Percentiles rank a stretch among this genome's conserved stretches.
phyloP scores from a whole-genome alignment of 768 basidiomycete genomes.

The Psilocybe cubensis region DNA sequence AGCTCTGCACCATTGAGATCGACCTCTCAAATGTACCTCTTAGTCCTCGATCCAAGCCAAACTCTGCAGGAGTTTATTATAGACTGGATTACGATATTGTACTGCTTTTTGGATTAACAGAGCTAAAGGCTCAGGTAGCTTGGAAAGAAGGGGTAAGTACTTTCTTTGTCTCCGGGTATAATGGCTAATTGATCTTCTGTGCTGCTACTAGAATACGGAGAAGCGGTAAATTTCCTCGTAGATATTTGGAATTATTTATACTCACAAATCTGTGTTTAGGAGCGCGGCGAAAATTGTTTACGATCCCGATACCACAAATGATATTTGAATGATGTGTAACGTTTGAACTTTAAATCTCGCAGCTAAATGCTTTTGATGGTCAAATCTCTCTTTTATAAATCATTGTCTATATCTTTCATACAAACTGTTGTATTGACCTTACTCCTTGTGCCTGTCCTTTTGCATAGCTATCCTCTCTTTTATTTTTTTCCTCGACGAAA shows the following conservation, averaged over 20 bases:
- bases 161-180: background rate
- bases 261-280: slow-evolving; percentile 17
- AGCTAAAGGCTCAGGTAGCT: slow-evolving; percentile 52
- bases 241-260: background rate
- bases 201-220: slow-evolving; percentile 11
- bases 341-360: background rate
- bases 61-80: slow-evolving; percentile 28
- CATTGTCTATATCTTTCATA: too few species aligned
- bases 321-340: slow-evolving; percentile 15
- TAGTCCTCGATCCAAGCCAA: slow-evolving; percentile 15
- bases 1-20: slow-evolving; percentile 31
- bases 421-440: too few species aligned
- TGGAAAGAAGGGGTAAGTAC: slow-evolving; percentile 51
- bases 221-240: slow-evolving; percentile 6
- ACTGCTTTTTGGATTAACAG: slow-evolving; percentile 55
- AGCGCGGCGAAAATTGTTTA: slow-evolving; percentile 38
- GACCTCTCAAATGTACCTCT: slow-evolving; percentile 27
- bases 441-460: too few species aligned
- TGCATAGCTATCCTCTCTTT: too few species aligned
- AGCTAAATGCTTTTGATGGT: background rate
- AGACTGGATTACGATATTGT: slow-evolving; percentile 44
- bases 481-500: too few species aligned
- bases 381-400: too few species aligned
- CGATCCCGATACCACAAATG: slow-evolving; percentile 30
- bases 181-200: background rate